Conservation (phyloP, 2,329 filamentous ascomycete genomes). For the Trichoderma harzianum region DNA sequence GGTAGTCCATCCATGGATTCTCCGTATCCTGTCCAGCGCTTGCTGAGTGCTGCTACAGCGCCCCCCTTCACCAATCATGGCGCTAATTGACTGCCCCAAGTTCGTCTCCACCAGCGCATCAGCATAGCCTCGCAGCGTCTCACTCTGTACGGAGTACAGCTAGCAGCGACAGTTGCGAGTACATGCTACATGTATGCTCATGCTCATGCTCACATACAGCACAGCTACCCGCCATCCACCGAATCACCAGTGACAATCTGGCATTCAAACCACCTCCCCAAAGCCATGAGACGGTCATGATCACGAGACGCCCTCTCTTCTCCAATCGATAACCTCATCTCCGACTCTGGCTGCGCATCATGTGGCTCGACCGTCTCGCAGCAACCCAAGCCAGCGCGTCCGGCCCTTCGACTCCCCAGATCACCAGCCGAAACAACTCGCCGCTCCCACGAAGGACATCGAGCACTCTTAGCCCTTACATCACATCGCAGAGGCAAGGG, state of each 20-base stretch:
- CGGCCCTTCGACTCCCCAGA: constrained; percentile 56
- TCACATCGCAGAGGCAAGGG: constrained; percentile 65
- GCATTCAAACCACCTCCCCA: neutral
- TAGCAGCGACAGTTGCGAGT: neutral
- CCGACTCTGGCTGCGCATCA: constrained; percentile 37
- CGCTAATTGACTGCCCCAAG: constrained; percentile 3
- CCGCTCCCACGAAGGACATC: constrained; percentile 66
- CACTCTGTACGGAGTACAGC: neutral
- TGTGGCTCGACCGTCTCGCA: constrained; percentile 90
- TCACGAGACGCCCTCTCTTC: neutral
- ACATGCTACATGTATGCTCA: neutral
- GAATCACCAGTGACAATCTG: neutral
- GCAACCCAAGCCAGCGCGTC: constrained; percentile 59
- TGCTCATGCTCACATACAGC: neutral
- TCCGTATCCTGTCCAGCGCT: neutral
- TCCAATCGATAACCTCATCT: neutral
- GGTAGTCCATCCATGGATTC: neutral
- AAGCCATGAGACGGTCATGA: constrained; percentile 8
- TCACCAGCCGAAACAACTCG: constrained; percentile 66
- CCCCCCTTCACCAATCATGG: neutral
- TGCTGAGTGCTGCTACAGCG: neutral
- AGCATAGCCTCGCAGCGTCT: neutral
- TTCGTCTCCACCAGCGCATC: neutral
- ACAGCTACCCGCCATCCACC: neutral
- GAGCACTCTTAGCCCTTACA: constrained; percentile 64